Evolutionary conservation across 257 asterid genomes (phyloP).

Genomic region (Fraxinus cuspidata): DNA sequence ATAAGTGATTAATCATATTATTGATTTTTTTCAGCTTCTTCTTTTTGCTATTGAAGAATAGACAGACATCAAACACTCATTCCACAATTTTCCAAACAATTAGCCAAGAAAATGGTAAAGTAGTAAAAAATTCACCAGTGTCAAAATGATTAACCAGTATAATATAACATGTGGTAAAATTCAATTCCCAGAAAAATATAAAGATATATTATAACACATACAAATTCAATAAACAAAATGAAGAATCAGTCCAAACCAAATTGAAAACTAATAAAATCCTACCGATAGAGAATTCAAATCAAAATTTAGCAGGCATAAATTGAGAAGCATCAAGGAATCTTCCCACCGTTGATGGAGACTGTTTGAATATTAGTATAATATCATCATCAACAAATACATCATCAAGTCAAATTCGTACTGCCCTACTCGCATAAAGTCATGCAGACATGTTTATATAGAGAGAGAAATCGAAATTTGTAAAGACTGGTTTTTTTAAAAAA

Average conservation of each 20-base stretch:
- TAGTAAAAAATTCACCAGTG: neutral
- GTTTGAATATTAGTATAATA: conserved; percentile 6
- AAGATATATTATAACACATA: neutral
- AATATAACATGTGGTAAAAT: conserved; percentile 17
- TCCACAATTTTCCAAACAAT: conserved; percentile 19
- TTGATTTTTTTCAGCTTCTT: neutral
- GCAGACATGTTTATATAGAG: neutral
- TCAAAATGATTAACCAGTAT: neutral
- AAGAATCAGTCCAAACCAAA: conserved; percentile 20
- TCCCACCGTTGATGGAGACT: conserved; percentile 25
- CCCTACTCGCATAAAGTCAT: neutral
- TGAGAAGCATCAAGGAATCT: conserved; percentile 22
- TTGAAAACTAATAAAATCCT: conserved; percentile 26
- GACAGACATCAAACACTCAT: neutral
- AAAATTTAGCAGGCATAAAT: neutral
- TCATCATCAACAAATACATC: neutral
- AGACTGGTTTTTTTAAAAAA: neutral
- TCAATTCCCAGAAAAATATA: conserved; percentile 2
- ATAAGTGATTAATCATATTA: neutral
- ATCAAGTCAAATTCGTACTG: conserved; percentile 6
- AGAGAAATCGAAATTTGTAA: neutral
- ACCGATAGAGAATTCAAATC: neutral
- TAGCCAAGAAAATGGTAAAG: neutral
- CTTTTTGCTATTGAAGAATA: conserved; percentile 8
- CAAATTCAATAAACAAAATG: neutral